Percentiles rank a stretch among this genome's conserved stretches.
These are phyloP conservation scores for Didymella pomorum DNA, from an alignment of 2,329 filamentous ascomycete species.

Conservation along the genomic window DNA sequence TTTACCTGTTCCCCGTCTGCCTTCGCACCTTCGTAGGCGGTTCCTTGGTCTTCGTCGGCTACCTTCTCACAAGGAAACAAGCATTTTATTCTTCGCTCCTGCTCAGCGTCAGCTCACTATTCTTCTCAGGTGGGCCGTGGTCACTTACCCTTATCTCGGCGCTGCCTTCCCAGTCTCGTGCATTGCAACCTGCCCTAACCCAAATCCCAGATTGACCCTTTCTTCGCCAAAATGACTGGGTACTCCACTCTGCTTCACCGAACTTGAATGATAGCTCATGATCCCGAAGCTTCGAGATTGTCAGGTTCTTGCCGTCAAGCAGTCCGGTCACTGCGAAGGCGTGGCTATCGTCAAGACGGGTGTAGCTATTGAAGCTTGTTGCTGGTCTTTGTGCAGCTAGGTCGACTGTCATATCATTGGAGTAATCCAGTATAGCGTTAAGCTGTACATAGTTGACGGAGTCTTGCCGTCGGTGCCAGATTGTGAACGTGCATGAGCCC, in stretches of 20 bases:
- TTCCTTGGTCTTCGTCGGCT: background rate
- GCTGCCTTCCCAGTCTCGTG: background rate
- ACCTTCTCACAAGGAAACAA: conserved; percentile 5
- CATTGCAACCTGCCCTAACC: background rate
- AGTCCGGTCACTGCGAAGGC: conserved; percentile 24
- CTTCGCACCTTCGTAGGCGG: background rate
- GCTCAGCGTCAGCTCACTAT: background rate
- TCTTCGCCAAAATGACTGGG: no score
- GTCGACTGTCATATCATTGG: conserved; percentile 26
- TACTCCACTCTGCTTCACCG: background rate
- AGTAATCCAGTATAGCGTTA: conserved; percentile 21
- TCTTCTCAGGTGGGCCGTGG: background rate
- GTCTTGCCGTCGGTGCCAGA: conserved; percentile 26
- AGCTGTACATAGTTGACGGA: conserved; percentile 28
- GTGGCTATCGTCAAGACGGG: conserved; percentile 10
- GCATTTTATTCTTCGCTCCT: conserved; percentile 10
- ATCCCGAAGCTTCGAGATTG: background rate
- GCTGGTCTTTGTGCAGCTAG: conserved; percentile 22
- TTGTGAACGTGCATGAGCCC: conserved; percentile 29
- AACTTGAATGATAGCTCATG: background rate
- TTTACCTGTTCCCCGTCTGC: background rate
- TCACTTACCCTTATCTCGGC: background rate
- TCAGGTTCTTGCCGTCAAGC: conserved; percentile 21
- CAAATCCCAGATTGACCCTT: background rate
- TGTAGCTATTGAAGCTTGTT: conserved; percentile 24